These are phyloP conservation scores for Trichoderma citrinoviride DNA, from an alignment of 2,329 filamentous ascomycete genomes.

Conservation along the genomic window DNA sequence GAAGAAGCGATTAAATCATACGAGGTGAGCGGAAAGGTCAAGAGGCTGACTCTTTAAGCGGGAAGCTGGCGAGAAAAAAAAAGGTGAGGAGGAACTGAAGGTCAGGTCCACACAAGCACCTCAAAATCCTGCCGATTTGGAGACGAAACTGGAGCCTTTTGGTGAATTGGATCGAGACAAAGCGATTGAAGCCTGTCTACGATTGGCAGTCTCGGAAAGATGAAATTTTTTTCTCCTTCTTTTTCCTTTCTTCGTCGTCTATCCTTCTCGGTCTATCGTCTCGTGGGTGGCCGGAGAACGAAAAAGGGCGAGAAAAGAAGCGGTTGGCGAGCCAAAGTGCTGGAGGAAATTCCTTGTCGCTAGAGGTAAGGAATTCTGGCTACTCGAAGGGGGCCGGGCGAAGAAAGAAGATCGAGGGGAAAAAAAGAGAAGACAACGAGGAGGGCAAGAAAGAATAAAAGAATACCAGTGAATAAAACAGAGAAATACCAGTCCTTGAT, in stretches of 20 bases:
- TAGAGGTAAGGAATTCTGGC: slow-evolving; percentile 43
- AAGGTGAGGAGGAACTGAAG: slow-evolving; percentile 18
- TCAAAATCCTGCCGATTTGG: slow-evolving; percentile 3
- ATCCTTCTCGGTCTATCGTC: slow-evolving; percentile 27
- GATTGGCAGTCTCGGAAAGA: slow-evolving; percentile 36
- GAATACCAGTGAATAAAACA: slow-evolving; percentile 23
- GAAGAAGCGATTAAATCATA: slow-evolving; percentile 20
- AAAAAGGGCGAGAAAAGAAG: slow-evolving; percentile 24
- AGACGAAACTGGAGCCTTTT: slow-evolving; percentile 1
- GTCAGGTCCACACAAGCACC: slow-evolving; percentile 11
- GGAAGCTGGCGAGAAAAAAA: neutral
- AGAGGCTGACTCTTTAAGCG: slow-evolving; percentile 11
- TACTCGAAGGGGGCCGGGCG: slow-evolving; percentile 20
- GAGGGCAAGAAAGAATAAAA: slow-evolving; percentile 5
- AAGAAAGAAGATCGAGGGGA: slow-evolving; percentile 20
- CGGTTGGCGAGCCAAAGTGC: slow-evolving; percentile 31
- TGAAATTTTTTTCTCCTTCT: slow-evolving; percentile 16
- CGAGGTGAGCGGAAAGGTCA: slow-evolving; percentile 17
- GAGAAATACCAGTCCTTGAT: slow-evolving; percentile 40
- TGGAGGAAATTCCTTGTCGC: slow-evolving; percentile 41
- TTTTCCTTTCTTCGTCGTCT: neutral
- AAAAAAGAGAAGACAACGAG: slow-evolving; percentile 22
- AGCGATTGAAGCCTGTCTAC: slow-evolving; percentile 15
- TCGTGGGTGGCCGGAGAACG: slow-evolving; percentile 29
- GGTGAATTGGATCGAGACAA: slow-evolving; percentile 11